phyloP scores from a whole-genome alignment of 805 yeast genomes.

The Nakazawaea wickerhamii region DNA sequence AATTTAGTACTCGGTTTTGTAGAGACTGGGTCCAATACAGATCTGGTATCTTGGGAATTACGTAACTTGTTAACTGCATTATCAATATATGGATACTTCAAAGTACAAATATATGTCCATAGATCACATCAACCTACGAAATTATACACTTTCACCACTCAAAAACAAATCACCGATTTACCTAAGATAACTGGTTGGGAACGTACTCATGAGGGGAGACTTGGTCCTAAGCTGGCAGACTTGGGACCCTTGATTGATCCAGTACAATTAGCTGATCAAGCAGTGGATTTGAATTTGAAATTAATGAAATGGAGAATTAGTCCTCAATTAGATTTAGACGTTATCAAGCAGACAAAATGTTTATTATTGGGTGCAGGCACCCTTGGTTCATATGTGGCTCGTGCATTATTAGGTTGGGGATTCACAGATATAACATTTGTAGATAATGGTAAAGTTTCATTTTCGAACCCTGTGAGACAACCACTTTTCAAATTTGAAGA shows the following conservation, averaged over 20 bases:
- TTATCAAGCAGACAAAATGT: constrained; percentile 54
- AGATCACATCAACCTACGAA: constrained; percentile 25
- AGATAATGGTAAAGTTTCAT: constrained; percentile 84
- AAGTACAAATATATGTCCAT: constrained; percentile 33
- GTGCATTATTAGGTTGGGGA: constrained; percentile 94
- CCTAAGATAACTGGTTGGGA: constrained; percentile 85
- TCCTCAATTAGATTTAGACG: constrained; percentile 71
- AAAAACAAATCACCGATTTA: constrained; percentile 12
- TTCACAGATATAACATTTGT: constrained; percentile 80
- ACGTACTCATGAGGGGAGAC: constrained; percentile 61
- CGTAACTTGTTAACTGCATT: constrained; percentile 15
- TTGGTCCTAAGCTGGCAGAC: constrained; percentile 82
- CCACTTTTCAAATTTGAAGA: constrained; percentile 82
- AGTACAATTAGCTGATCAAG: constrained; percentile 75
- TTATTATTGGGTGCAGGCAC: constrained; percentile 95
- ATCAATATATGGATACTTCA: constrained; percentile 26
- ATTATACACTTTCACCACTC: constrained; percentile 23
- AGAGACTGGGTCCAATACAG: constrained; percentile 16
- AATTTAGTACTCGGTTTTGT: background rate
- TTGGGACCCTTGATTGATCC: constrained; percentile 81
- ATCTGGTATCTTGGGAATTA: constrained; percentile 10
- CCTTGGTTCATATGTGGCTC: constrained; percentile 83
- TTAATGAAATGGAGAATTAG: constrained; percentile 96
- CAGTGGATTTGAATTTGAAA: constrained; percentile 84
- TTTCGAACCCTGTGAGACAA: constrained; percentile 93